These are phyloP conservation scores for Heritiera fomes DNA, from an alignment of 345 rosid genomes.

Conservation along the genomic window DNA sequence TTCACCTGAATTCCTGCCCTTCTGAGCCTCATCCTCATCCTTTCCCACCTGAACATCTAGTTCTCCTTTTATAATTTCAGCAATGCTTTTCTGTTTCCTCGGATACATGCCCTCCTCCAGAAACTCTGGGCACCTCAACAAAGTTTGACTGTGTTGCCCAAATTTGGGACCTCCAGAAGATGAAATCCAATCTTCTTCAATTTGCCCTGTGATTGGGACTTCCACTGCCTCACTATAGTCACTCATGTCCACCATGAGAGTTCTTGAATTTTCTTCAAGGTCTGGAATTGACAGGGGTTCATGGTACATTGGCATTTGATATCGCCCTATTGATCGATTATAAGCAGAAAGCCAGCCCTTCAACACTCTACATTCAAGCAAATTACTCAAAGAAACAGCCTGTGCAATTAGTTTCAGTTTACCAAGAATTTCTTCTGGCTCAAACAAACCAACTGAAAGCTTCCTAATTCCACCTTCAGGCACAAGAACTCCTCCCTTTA, in stretches of 20 bases:
- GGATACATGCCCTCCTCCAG: conserved; percentile 42
- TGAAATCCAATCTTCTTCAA: conserved; percentile 44
- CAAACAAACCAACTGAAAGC: conserved; percentile 43
- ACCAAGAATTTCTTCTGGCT: conserved; percentile 51
- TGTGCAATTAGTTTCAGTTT: conserved; percentile 48
- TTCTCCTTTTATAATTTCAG: conserved; percentile 62
- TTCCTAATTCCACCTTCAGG: conserved; percentile 55
- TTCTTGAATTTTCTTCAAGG: conserved; percentile 56
- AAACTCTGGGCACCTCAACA: conserved; percentile 34
- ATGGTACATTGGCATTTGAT: conserved; percentile 42
- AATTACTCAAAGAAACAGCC: conserved; percentile 32
- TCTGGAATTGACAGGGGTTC: conserved; percentile 64
- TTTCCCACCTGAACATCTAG: conserved; percentile 30
- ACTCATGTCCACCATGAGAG: conserved; percentile 27
- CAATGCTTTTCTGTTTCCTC: conserved; percentile 84
- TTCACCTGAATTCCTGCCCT: conserved; percentile 19
- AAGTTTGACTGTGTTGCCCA: conserved; percentile 29
- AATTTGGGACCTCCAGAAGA: conserved; percentile 22
- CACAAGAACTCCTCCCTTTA: conserved; percentile 62
- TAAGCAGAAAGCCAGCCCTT: conserved; percentile 76
- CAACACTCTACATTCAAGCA: conserved; percentile 54
- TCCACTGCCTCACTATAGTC: conserved; percentile 31
- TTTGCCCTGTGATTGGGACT: conserved; percentile 38
- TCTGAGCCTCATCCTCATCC: conserved; percentile 28
- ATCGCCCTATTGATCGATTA: conserved; percentile 52